A percentile compares a stretch with the other conserved stretches of the same genome.
Evolutionary conservation across 2,329 filamentous ascomycete genomes (phyloP).

Genomic region (Hypoxylon sp.): DNA sequence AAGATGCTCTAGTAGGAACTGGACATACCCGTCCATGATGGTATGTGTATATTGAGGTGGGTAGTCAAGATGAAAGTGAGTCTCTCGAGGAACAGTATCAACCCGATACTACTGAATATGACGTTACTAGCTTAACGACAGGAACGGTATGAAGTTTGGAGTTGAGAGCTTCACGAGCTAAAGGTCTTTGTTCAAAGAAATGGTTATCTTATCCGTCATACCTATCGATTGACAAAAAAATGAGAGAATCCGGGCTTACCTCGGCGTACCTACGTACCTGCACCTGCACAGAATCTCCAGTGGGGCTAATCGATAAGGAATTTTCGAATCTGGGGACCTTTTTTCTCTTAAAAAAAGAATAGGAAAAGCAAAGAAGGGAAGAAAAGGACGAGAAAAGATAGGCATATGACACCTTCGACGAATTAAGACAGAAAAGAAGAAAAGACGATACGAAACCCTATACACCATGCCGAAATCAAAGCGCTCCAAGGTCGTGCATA

Average conservation of each 20-base stretch:
- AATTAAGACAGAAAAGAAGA: not conserved
- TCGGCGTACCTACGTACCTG: too few relatives aligned
- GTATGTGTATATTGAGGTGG: not conserved
- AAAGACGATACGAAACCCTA: not conserved
- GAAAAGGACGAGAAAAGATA: not conserved
- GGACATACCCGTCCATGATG: conserved; percentile 43
- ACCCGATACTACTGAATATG: not conserved
- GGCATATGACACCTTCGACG: not conserved
- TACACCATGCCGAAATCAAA: conserved; percentile 92
- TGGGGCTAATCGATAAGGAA: conserved; percentile 41
- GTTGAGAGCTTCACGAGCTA: conserved; percentile 10
- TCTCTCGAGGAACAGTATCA: not conserved
- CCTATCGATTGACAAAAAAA: conserved; percentile 29
- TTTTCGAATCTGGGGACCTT: conserved; percentile 23
- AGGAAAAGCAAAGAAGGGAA: not conserved
- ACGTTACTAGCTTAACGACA: not conserved
- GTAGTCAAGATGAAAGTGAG: not conserved
- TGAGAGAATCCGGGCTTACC: conserved; percentile 9
- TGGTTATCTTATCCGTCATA: conserved; percentile 5
- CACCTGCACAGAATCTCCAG: too few relatives aligned
- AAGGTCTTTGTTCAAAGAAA: not conserved
- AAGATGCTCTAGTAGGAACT: not conserved
- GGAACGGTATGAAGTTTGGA: conserved; percentile 7
- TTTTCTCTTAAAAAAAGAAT: not conserved
- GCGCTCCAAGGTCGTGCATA: conserved; percentile 86